Conservation (phyloP, 495 filamentous ascomycete species). For the Trichoderma parareesei region DNA sequence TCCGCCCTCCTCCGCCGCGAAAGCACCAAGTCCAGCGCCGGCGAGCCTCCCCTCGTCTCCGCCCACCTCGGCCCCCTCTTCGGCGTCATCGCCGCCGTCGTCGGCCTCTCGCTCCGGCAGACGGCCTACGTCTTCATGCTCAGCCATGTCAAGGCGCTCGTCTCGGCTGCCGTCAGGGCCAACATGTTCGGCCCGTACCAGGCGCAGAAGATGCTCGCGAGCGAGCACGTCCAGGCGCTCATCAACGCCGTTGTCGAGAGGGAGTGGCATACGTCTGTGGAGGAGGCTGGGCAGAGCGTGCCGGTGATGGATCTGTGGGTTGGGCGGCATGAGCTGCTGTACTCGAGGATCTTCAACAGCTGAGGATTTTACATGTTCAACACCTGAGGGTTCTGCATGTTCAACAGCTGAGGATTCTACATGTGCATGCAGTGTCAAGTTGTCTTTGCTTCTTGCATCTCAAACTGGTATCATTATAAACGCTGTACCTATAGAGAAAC, state of each 20-base stretch:
- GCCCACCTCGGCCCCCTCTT: slow-evolving; percentile 78
- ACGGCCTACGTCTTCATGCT: slow-evolving; percentile 80
- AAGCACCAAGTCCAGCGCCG: background rate
- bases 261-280: slow-evolving; percentile 49
- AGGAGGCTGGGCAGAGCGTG: slow-evolving; percentile 78
- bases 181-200: slow-evolving; percentile 90
- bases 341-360: slow-evolving; percentile 91
- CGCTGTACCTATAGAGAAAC: background rate
- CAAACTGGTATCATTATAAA: slow-evolving; percentile 14
- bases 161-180: slow-evolving; percentile 83
- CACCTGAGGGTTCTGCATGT: slow-evolving; percentile 51
- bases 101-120: slow-evolving; percentile 53
- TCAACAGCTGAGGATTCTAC: slow-evolving; percentile 51
- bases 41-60: slow-evolving; percentile 27
- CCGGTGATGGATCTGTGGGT: slow-evolving; percentile 90
- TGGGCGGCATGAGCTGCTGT: slow-evolving; percentile 88
- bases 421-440: too few relatives aligned
- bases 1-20: slow-evolving; percentile 26
- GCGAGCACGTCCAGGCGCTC: slow-evolving; percentile 49
- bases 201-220: slow-evolving; percentile 70
- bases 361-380: slow-evolving; percentile 56
- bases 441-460: background rate
- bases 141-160: slow-evolving; percentile 77
- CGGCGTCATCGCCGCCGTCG: slow-evolving; percentile 58
- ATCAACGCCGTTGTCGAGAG: slow-evolving; percentile 54